These are phyloP conservation scores for Eucalyptus marginata DNA, from an alignment of 345 rosid genomes.

Conservation along the genomic window DNA sequence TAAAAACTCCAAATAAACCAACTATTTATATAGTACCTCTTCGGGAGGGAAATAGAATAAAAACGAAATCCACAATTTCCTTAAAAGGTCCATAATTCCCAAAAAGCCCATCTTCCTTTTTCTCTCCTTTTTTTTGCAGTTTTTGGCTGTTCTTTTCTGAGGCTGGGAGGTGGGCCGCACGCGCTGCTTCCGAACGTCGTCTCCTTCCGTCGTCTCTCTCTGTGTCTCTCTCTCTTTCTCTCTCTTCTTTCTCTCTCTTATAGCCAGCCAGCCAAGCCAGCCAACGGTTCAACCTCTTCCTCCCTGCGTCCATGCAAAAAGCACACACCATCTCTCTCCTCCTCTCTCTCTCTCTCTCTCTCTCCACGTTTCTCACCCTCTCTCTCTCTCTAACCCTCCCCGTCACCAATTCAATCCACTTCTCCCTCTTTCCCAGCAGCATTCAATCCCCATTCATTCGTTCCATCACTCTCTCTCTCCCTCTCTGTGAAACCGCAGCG, in stretches of 20 bases:
- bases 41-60: background rate
- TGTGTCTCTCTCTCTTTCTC: background rate
- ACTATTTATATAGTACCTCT: background rate
- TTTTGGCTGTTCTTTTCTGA: background rate
- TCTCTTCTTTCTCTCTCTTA: background rate
- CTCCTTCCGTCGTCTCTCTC: background rate
- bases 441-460: background rate
- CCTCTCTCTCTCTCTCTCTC: background rate
- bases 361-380: background rate
- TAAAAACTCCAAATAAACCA: background rate
- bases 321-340: background rate
- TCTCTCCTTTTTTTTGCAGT: background rate
- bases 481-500: background rate
- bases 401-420: background rate
- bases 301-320: conserved; percentile 33
- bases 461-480: background rate
- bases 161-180: background rate
- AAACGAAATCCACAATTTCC: background rate
- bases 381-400: background rate
- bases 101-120: background rate
- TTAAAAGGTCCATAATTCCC: background rate
- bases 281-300: conserved; percentile 2
- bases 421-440: background rate
- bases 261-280: background rate
- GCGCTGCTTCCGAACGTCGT: background rate